Percentiles rank a stretch among this genome's conserved stretches.
phyloP scores from a whole-genome alignment of 2,329 filamentous ascomycete species.

The Myriosclerotinia scirpicola region DNA sequence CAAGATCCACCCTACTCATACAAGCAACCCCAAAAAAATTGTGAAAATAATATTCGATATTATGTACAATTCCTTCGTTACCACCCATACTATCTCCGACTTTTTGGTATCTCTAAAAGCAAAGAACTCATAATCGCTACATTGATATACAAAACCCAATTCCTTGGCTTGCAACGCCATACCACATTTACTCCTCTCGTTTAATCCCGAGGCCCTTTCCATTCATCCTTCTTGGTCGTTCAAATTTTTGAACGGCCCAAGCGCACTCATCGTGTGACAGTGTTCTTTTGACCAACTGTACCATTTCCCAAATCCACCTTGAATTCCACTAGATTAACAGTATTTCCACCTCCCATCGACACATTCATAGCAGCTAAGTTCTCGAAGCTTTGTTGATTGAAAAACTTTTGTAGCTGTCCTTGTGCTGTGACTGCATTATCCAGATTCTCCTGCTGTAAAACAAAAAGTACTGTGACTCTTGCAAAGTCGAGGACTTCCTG shows the following conservation, averaged over 20 bases:
- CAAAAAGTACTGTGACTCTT: slow-evolving; percentile 59
- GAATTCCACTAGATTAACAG: slow-evolving; percentile 31
- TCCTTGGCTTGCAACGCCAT: not conserved
- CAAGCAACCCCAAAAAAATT: not conserved
- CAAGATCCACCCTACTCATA: not conserved
- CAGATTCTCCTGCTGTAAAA: slow-evolving; percentile 57
- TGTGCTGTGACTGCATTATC: slow-evolving; percentile 56
- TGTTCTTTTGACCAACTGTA: slow-evolving; percentile 3
- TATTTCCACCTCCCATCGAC: slow-evolving; percentile 34
- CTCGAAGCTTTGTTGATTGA: slow-evolving; percentile 41
- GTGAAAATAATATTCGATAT: not conserved
- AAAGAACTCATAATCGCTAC: slow-evolving; percentile 16
- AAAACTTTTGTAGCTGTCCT: slow-evolving; percentile 54
- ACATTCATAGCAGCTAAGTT: slow-evolving; percentile 34
- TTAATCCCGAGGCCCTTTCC: not conserved
- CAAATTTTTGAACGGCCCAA: not conserved
- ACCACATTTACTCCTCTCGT: not conserved
- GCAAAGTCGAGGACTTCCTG: slow-evolving; percentile 63
- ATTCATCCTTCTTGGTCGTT: not conserved
- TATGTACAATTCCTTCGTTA: slow-evolving; percentile 12
- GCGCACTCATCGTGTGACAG: not conserved
- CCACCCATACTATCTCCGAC: not conserved
- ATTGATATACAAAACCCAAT: slow-evolving; percentile 24
- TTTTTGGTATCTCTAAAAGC: slow-evolving; percentile 18
- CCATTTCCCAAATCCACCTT: slow-evolving; percentile 18